Base-by-base conservation (phyloP, 164 flowering plant genomes). In the Tetrastigma voinierianum region DNA sequence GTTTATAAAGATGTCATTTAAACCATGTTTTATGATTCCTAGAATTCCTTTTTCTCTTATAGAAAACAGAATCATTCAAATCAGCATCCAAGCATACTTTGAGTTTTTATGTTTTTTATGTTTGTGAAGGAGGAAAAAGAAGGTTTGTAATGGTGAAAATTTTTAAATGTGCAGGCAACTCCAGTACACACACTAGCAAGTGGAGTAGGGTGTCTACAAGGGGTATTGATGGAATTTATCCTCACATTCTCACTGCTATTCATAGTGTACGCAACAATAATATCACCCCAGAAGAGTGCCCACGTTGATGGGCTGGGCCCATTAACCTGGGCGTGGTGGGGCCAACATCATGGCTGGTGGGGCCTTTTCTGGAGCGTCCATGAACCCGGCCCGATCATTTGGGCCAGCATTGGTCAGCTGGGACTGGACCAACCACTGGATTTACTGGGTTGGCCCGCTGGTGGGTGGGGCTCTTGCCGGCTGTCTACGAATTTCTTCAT, bases 361-460 rank as follows among this genome's bases (percentile, higher is more conserved):
- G 55, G 73, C 93, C 3, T 90, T 88, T 78, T 89, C 96, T 0
- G 96, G 96, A 18, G 98, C 96, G 1, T 89, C 94, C 0, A 93
- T 93, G 96, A 91, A 93, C 89, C 98, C 98, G 0, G 97, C 97
- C 1, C 77, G 98, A 40, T 85, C 98, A 2, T 93, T 93, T 57
- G 97, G 97, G 45, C 98, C 97, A 1, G 97, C 94, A 43, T 80
- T 93, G 72, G 94, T 83, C 1, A 80, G 82, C 59, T 75, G 98
- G 59, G 71, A 74, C 70, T 93, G 97, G 97, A 87, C 97, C 17
- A 84, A 93, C 65, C 96, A 90, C 55, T 91, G 98, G 98, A 89
- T 93, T 23, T 93, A 90, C 61, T 93, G 98, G 97, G 94, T 90
- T 46, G 97, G 98, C 17, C 98, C 98, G 1, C 84, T 88, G 2